These are phyloP conservation scores for Tetrastigma voinierianum DNA, from an alignment of 164 flowering plant species.

Conservation along the genomic window DNA sequence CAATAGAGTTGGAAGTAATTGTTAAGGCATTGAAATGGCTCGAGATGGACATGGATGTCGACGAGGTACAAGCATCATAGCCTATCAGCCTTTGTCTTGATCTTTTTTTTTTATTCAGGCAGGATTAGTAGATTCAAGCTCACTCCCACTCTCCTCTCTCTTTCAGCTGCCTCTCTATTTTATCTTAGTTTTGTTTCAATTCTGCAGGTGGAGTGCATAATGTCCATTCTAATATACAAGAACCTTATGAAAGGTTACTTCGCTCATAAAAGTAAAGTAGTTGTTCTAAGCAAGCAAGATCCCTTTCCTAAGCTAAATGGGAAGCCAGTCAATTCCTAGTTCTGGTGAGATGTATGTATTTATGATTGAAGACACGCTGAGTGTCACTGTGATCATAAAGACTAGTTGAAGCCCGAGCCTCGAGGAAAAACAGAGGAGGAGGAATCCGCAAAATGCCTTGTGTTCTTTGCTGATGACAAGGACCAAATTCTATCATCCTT, in stretches of 20 bases:
- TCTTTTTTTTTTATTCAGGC: not conserved
- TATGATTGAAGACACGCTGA: not conserved
- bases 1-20: constrained; percentile 89
- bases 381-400: not conserved
- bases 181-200: not conserved
- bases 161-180: not conserved
- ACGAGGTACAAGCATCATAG: constrained; percentile 75
- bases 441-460: not conserved
- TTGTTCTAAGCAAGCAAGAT: constrained; percentile 94
- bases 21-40: constrained; percentile 94
- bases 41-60: constrained; percentile 90
- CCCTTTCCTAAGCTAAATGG: constrained; percentile 90
- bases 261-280: constrained; percentile 96
- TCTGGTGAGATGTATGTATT: not conserved
- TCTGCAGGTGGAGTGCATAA: constrained; percentile 88
- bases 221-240: constrained; percentile 86
- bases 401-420: not conserved
- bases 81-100: not conserved
- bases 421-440: no score
- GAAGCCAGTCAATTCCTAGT: constrained; percentile 68
- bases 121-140: not conserved
- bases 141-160: constrained; percentile 5
- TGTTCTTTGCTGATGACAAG: not conserved
- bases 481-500: not conserved
- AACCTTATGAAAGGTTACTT: constrained; percentile 96